These are phyloP conservation scores for Prunella vulgaris DNA, from an alignment of 257 asterid species.

Conservation along the genomic window DNA sequence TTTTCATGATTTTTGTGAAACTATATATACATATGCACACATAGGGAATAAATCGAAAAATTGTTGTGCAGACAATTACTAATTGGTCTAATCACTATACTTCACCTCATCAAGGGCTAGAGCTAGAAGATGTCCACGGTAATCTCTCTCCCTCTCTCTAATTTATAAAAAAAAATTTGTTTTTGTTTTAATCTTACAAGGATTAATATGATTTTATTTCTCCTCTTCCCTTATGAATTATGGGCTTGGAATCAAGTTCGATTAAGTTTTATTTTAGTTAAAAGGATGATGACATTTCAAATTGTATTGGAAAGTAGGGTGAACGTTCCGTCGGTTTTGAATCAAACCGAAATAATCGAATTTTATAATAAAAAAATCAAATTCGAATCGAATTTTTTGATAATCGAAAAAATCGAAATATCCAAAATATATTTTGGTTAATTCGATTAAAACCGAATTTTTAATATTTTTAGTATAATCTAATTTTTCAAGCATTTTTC, in stretches of 20 bases:
- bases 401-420: too few relatives aligned
- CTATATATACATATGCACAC: neutral
- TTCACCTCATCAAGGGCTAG: slow-evolving; percentile 3
- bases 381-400: too few relatives aligned
- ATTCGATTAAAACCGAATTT: too few relatives aligned
- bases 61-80: neutral
- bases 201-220: neutral
- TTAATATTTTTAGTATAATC: too few relatives aligned
- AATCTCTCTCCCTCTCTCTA: neutral
- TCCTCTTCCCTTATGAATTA: neutral
- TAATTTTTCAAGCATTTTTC: too few relatives aligned
- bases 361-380: too few relatives aligned
- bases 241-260: neutral
- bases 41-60: neutral
- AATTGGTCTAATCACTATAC: neutral
- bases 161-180: too few relatives aligned
- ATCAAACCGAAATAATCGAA: too few relatives aligned
- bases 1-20: neutral
- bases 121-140: slow-evolving; percentile 26
- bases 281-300: neutral
- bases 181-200: neutral
- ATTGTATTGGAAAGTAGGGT: too few relatives aligned
- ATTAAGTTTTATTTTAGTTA: neutral
- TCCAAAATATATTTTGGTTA: too few relatives aligned
- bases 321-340: too few relatives aligned